phyloP scores from a whole-genome alignment of 345 rosid genomes.

The Hibiscus tridactylites region DNA sequence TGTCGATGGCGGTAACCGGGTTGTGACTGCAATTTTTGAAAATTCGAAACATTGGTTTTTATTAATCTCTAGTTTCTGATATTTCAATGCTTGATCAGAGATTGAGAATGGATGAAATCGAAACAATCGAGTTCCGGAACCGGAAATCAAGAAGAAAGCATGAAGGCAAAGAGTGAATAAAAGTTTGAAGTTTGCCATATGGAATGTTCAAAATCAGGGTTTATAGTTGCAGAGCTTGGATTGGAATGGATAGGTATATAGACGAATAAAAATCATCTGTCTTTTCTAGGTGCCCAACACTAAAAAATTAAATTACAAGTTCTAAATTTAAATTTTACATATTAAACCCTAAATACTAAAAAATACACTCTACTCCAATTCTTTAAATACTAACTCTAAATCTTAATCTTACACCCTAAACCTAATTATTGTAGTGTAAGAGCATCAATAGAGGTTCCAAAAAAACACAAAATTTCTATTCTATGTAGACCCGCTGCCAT shows the following conservation, averaged over 20 bases:
- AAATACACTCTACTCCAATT: too few species aligned
- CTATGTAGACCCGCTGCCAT: too few species aligned
- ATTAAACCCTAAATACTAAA: too few species aligned
- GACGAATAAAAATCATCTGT: too few species aligned
- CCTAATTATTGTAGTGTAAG: too few species aligned
- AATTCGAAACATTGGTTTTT: background rate
- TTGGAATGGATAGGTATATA: background rate
- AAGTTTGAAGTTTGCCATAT: slow-evolving; percentile 23
- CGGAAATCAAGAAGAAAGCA: slow-evolving; percentile 23
- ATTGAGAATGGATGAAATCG: background rate
- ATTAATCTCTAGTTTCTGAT: background rate
- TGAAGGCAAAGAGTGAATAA: slow-evolving; percentile 20
- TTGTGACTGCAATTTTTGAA: background rate
- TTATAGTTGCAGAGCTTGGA: background rate
- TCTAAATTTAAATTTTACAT: too few species aligned
- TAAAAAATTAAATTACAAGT: too few species aligned
- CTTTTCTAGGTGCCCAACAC: too few species aligned
- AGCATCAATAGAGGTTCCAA: too few species aligned
- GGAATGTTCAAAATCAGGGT: background rate
- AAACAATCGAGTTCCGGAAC: slow-evolving; percentile 24
- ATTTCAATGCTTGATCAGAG: background rate
- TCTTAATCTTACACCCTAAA: too few species aligned
- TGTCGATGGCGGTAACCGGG: background rate
- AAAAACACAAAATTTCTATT: too few species aligned
- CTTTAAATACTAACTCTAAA: too few species aligned